Evolutionary conservation across 2,329 filamentous ascomycete genomes (phyloP).

Genomic region (Acarospora socialis): DNA sequence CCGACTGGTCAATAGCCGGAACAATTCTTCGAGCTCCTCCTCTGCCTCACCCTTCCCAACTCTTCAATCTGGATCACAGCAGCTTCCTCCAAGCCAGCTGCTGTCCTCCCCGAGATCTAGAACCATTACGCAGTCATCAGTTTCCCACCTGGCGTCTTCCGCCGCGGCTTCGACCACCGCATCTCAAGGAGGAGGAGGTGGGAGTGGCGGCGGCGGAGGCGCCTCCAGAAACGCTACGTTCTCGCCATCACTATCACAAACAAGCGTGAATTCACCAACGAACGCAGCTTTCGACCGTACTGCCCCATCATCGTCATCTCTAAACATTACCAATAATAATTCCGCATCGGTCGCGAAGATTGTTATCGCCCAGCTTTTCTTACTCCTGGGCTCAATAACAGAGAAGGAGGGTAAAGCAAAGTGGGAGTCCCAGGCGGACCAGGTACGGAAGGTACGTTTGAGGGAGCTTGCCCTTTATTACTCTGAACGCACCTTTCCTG

Average conservation of each 20-base stretch:
- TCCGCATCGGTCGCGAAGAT: slow-evolving; percentile 78
- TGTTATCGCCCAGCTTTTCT: slow-evolving; percentile 86
- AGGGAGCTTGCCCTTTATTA: slow-evolving; percentile 2
- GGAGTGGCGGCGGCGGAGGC: slow-evolving; percentile 40
- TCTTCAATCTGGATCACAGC: slow-evolving; percentile 40
- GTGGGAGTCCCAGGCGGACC: slow-evolving; percentile 84
- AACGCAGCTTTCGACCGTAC: slow-evolving; percentile 36
- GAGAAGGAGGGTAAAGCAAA: slow-evolving; percentile 83
- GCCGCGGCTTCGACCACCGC: slow-evolving; percentile 37
- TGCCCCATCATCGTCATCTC: slow-evolving; percentile 25
- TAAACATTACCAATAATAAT: slow-evolving; percentile 35
- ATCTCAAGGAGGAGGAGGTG: slow-evolving; percentile 36
- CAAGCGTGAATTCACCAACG: slow-evolving; percentile 38
- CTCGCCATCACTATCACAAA: slow-evolving; percentile 44
- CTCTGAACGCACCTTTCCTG: not conserved
- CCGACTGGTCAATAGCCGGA: slow-evolving; percentile 37
- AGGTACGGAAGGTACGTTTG: slow-evolving; percentile 68
- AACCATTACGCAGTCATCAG: slow-evolving; percentile 39
- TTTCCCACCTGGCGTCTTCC: slow-evolving; percentile 42
- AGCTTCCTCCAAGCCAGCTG: slow-evolving; percentile 36
- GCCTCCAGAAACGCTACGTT: slow-evolving; percentile 42
- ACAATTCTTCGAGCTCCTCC: slow-evolving; percentile 39
- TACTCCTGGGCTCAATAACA: slow-evolving; percentile 85
- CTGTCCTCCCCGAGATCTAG: slow-evolving; percentile 42
- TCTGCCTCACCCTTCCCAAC: slow-evolving; percentile 41